Percentiles rank a stretch among this genome's conserved stretches.
These are phyloP conservation scores for Penicillium sp. DNA, from an alignment of 2,329 filamentous ascomycete species.

Conservation along the genomic window DNA sequence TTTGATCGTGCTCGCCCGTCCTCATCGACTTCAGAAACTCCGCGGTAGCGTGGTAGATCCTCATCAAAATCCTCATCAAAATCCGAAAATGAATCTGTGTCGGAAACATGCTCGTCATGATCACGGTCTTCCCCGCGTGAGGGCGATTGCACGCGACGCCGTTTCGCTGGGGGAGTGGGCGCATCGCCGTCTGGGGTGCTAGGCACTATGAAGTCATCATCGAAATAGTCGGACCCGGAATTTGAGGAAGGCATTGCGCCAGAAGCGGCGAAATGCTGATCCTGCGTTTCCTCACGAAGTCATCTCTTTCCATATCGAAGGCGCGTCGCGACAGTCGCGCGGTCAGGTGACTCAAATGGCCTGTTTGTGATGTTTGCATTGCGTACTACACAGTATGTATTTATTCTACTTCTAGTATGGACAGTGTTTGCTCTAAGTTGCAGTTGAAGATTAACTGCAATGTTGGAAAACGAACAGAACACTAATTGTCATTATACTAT, in stretches of 20 bases:
- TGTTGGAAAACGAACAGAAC: no score
- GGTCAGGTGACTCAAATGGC: conserved; percentile 9
- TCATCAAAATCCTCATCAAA: conserved; percentile 18
- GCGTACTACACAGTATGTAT: no score
- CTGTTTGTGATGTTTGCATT: conserved; percentile 10
- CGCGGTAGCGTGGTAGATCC: conserved; percentile 9
- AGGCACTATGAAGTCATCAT: conserved; percentile 29
- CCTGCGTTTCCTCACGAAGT: background rate
- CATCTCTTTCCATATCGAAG: background rate
- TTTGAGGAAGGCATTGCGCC: conserved; percentile 29
- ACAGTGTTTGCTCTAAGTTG: no score
- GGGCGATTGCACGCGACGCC: conserved; percentile 29
- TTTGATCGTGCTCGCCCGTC: conserved; percentile 28
- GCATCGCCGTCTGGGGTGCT: conserved; percentile 13
- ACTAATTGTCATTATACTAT: no score
- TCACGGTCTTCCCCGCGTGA: conserved; percentile 7
- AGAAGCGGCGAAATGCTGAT: conserved; percentile 1
- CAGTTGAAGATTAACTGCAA: no score
- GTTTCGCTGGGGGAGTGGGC: conserved; percentile 30
- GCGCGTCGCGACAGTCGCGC: conserved; percentile 7
- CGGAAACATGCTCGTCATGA: conserved; percentile 12
- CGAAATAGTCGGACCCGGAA: conserved; percentile 29
- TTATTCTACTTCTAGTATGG: no score
- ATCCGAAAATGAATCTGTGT: conserved; percentile 22
- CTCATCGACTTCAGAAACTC: conserved; percentile 17